Conservation (phyloP, 2,329 filamentous ascomycete genomes). For the Botrytis elliptica region DNA sequence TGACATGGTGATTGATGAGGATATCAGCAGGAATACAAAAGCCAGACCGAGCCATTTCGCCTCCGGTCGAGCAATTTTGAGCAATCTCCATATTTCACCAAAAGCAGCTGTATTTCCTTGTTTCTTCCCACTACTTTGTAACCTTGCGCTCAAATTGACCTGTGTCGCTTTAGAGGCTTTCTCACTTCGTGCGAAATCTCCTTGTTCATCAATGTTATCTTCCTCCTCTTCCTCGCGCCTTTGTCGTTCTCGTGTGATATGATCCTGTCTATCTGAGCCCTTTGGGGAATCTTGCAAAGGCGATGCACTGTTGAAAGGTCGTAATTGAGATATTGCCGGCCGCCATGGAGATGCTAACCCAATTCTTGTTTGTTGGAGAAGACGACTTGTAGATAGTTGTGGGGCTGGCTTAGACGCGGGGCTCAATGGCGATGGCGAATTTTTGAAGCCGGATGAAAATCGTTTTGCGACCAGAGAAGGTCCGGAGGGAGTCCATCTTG, state of each 20-base stretch:
- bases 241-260: slow-evolving; percentile 40
- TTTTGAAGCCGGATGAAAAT: slow-evolving; percentile 28
- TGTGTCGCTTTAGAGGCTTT: slow-evolving; percentile 84
- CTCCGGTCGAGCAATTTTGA: slow-evolving; percentile 88
- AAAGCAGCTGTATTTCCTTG: slow-evolving; percentile 57
- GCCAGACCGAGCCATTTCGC: slow-evolving; percentile 73
- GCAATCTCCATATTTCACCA: slow-evolving; percentile 77
- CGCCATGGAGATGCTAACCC: slow-evolving; percentile 34
- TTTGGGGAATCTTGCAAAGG: slow-evolving; percentile 29
- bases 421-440: slow-evolving; percentile 19
- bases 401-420: slow-evolving; percentile 22
- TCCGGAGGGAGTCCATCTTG: slow-evolving; percentile 21
- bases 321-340: slow-evolving; percentile 35
- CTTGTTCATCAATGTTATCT: slow-evolving; percentile 48
- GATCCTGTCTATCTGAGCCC: slow-evolving; percentile 36
- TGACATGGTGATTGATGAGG: slow-evolving; percentile 91
- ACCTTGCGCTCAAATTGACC: slow-evolving; percentile 81
- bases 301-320: slow-evolving; percentile 34
- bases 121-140: slow-evolving; percentile 73
- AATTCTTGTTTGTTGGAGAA: slow-evolving; percentile 24
- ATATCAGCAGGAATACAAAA: slow-evolving; percentile 82
- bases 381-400: slow-evolving; percentile 23
- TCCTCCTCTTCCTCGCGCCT: slow-evolving; percentile 46
- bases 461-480: slow-evolving; percentile 20
- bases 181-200: slow-evolving; percentile 70